Base-by-base conservation (phyloP, 352 stramenopile species). In the Pythium angustatum region DNA sequence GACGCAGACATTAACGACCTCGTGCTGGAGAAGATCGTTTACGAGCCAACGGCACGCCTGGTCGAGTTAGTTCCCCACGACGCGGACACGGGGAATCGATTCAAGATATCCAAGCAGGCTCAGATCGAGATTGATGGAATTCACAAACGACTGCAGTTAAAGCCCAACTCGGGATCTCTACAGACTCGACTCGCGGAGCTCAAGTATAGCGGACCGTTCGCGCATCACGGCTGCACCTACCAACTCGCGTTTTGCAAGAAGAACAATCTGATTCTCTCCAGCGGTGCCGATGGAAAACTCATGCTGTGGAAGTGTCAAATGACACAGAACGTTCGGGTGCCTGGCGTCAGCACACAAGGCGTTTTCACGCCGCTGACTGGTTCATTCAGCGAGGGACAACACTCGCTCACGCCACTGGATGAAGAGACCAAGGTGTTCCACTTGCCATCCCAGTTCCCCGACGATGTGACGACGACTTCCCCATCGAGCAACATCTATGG, bases 31-130 rank as follows among this genome's bases (percentile, higher is more conserved):
- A 82, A 82, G 48, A 75, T 89, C 14, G 40, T 66, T 15, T 91
- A 81, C 38, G 83, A 91, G 40, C 72, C 79, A 8, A 85, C 69
- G 3, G 83, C 69, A 10, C 72, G 71, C 30, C 79, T 91, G 5
- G 73, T 91, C 3, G 80, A 90, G 34, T 48, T 90, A 5, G 73
- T 90, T 3, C 83, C 83, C 2, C 80, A 88, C 47, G 77, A 91
- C 19, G 66, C 78, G 44, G 77, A 83, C 31, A 89, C 83, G 14
- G 83, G 80, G 0, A 88, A 85, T 65, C 72, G 77, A 0, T 91
- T 87, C 65, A 90, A 91, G 43, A 24, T 88, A 2, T 71, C 77
- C 4, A 81, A 80, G 26, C 72, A 85, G 53, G 58, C 68, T 22
- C 83, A 88, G 55, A 50, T 67, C 3, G 80, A 91, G 43, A 83